Conservation (phyloP, 2,329 filamentous ascomycete genomes). For the Diaporthe amygdali region DNA sequence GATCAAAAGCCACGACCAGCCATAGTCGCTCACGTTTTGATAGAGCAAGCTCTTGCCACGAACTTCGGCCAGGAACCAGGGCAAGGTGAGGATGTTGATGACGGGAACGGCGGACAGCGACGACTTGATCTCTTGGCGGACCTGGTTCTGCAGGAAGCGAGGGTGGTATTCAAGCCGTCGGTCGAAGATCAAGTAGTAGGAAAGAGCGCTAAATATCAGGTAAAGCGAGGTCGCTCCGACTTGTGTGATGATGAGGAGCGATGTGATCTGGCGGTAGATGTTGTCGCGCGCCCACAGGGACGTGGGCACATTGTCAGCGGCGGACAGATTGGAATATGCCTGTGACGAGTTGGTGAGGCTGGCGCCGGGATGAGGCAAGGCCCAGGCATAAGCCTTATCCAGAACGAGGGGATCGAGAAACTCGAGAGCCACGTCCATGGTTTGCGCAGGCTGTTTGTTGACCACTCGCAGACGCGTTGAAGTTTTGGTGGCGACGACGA, state of each 20-base stretch:
- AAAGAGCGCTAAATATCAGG: conserved; percentile 71
- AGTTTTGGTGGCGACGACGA: background rate
- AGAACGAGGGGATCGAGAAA: conserved; percentile 46
- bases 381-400: conserved; percentile 46
- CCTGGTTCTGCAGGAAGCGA: conserved; percentile 53
- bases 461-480: background rate
- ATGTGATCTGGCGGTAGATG: conserved; percentile 44
- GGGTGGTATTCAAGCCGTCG: conserved; percentile 51
- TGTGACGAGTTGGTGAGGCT: conserved; percentile 16
- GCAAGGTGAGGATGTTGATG: conserved; percentile 50
- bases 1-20: conserved; percentile 43
- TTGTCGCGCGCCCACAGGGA: conserved; percentile 46
- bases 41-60: conserved; percentile 51
- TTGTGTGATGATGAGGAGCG: conserved; percentile 44
- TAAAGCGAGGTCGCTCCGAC: conserved; percentile 48
- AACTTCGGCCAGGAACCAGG: conserved; percentile 53
- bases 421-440: conserved; percentile 47
- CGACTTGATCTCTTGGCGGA: conserved; percentile 48
- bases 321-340: conserved; percentile 5
- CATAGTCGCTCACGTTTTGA: conserved; percentile 42
- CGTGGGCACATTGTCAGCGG: conserved; percentile 16
- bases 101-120: conserved; percentile 48
- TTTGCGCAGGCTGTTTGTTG: background rate
- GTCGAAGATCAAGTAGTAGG: conserved; percentile 71
- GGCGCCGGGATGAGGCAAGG: conserved; percentile 35